Evolutionary conservation across 129 eudicot genomes (phyloP).

Genomic region (Tagetes patula): DNA sequence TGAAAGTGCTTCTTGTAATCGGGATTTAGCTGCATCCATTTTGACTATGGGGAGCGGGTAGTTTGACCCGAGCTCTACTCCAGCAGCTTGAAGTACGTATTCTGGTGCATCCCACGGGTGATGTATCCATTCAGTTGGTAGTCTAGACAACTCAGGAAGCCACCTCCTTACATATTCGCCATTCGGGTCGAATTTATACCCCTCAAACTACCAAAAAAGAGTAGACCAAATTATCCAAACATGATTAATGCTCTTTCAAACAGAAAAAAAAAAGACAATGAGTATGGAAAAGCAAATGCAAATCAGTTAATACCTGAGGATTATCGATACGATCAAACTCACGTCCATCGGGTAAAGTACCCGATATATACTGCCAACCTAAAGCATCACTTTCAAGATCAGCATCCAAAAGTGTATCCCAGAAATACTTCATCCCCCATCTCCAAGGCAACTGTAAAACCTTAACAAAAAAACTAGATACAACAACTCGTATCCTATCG

Average conservation of each 20-base stretch:
- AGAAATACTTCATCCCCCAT: slow-evolving; percentile 95
- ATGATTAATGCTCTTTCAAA: neutral
- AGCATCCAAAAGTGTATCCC: slow-evolving; percentile 95
- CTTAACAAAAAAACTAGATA: slow-evolving; percentile 84
- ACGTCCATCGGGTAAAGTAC: slow-evolving; percentile 81
- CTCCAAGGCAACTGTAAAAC: slow-evolving; percentile 90
- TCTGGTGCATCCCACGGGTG: slow-evolving; percentile 95
- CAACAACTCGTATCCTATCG: slow-evolving; percentile 82
- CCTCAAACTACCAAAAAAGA: slow-evolving; percentile 55
- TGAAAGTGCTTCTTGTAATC: slow-evolving; percentile 66
- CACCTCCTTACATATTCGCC: slow-evolving; percentile 92
- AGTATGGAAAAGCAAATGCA: neutral
- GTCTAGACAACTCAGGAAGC: slow-evolving; percentile 85
- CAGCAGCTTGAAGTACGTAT: slow-evolving; percentile 80
- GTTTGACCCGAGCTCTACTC: slow-evolving; percentile 81
- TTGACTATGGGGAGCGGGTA: slow-evolving; percentile 78
- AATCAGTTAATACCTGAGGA: slow-evolving; percentile 55
- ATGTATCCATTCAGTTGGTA: slow-evolving; percentile 92
- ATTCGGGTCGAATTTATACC: slow-evolving; percentile 79
- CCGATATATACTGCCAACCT: slow-evolving; percentile 90
- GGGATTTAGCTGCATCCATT: slow-evolving; percentile 70
- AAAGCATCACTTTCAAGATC: slow-evolving; percentile 93
- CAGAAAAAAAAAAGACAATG: no score
- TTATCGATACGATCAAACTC: slow-evolving; percentile 78
- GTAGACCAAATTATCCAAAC: neutral